Evolutionary conservation across 2,329 filamentous ascomycete species (phyloP).

Genomic region (Mycogone perniciosa): DNA sequence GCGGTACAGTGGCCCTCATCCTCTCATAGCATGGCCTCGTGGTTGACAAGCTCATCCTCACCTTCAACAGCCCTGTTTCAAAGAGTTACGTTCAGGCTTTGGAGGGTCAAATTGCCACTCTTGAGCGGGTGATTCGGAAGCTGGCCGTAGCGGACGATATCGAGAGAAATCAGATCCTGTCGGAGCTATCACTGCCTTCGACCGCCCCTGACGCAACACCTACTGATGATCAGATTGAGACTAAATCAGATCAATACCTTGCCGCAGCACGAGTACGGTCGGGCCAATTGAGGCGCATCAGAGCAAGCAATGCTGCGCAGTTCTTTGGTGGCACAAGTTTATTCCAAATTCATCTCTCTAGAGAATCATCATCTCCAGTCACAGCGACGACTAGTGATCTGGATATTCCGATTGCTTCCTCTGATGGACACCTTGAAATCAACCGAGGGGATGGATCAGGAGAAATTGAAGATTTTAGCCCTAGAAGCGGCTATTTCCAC

Average conservation of each 20-base stretch:
- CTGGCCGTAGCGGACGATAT: constrained; percentile 34
- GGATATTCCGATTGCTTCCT: constrained; percentile 4
- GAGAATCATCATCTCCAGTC: constrained; percentile 20
- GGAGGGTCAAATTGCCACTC: constrained; percentile 39
- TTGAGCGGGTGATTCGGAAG: constrained; percentile 39
- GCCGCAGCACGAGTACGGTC: constrained; percentile 28
- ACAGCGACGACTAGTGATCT: constrained; percentile 11
- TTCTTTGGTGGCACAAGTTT: constrained; percentile 45
- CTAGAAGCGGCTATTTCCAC: constrained; percentile 21
- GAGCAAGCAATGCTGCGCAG: constrained; percentile 35
- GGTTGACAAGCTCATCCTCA: background rate
- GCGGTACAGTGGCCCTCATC: constrained; percentile 22
- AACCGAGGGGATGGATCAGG: background rate
- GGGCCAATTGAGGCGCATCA: constrained; percentile 33
- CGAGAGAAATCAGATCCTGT: constrained; percentile 37
- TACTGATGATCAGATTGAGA: constrained; percentile 12
- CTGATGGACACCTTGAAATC: background rate
- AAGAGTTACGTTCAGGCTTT: constrained; percentile 42
- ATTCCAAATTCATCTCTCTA: constrained; percentile 33
- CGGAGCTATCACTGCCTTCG: constrained; percentile 27
- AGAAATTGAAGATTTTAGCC: constrained; percentile 15
- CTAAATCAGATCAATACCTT: constrained; percentile 24
- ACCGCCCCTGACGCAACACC: constrained; percentile 14
- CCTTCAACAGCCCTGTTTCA: constrained; percentile 33
- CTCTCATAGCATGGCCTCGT: background rate